Evolutionary conservation across 2,329 filamentous ascomycete species (phyloP).

Genomic region (Graphilbum sp.): DNA sequence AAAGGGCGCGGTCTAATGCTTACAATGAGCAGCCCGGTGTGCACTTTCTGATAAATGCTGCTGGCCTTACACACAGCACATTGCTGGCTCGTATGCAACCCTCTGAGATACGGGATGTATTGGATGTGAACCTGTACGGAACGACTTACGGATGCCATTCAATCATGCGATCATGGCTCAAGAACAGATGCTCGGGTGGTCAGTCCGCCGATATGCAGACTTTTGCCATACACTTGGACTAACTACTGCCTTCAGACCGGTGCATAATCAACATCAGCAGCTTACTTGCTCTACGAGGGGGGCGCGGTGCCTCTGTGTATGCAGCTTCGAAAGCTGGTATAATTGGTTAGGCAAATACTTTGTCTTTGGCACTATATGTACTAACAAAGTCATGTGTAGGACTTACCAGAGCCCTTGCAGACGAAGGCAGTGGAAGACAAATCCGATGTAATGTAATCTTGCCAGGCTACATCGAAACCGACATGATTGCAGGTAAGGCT

Average conservation of each 20-base stretch:
- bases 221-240: background rate
- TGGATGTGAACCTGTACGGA: slow-evolving; percentile 55
- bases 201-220: background rate
- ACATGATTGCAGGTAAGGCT: slow-evolving; percentile 56
- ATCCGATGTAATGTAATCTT: slow-evolving; percentile 68
- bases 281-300: slow-evolving; percentile 53
- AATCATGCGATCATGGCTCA: slow-evolving; percentile 15
- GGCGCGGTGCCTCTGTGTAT: slow-evolving; percentile 53
- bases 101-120: slow-evolving; percentile 34
- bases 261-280: slow-evolving; percentile 75
- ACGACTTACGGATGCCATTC: slow-evolving; percentile 46
- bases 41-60: slow-evolving; percentile 60
- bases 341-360: slow-evolving; percentile 34
- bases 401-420: slow-evolving; percentile 50
- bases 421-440: slow-evolving; percentile 40
- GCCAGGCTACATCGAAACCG: slow-evolving; percentile 68
- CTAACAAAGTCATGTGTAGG: slow-evolving; percentile 47
- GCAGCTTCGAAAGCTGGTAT: slow-evolving; percentile 70
- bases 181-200: background rate
- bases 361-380: slow-evolving; percentile 4
- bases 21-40: slow-evolving; percentile 4
- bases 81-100: slow-evolving; percentile 41
- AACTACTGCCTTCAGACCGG: slow-evolving; percentile 3
- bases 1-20: too few relatives aligned
- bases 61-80: slow-evolving; percentile 51